These are phyloP conservation scores for Neurospora terricola DNA, from an alignment of 495 filamentous ascomycete genomes.

Conservation along the genomic window DNA sequence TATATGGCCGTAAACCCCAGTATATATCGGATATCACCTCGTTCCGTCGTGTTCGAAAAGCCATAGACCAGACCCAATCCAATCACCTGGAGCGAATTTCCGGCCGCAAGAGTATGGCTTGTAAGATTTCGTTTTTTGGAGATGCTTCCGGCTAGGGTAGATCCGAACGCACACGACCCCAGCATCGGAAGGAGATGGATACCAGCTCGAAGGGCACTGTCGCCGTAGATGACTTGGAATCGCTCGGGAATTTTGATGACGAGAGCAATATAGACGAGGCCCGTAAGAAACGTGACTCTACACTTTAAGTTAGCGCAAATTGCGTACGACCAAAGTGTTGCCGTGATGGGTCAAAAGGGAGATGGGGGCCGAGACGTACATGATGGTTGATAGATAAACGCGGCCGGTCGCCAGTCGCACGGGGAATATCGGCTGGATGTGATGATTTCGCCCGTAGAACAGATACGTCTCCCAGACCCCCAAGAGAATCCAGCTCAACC, in stretches of 20 bases:
- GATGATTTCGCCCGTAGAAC: constrained; percentile 16
- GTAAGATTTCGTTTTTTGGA: constrained; percentile 38
- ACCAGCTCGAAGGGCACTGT: constrained; percentile 41
- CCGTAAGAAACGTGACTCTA: constrained; percentile 40
- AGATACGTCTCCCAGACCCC: constrained; percentile 34
- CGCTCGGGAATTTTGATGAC: constrained; percentile 51
- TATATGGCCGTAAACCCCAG: constrained; percentile 46
- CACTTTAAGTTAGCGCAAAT: constrained; percentile 11
- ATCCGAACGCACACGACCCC: constrained; percentile 40
- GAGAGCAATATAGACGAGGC: constrained; percentile 46
- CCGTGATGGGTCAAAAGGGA: constrained; percentile 7
- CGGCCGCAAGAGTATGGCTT: constrained; percentile 38
- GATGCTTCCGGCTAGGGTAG: constrained; percentile 37
- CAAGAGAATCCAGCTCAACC: constrained; percentile 37
- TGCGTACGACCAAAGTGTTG: background rate
- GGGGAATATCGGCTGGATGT: constrained; percentile 33
- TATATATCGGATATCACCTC: constrained; percentile 22
- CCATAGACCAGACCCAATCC: constrained; percentile 39
- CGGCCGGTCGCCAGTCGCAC: constrained; percentile 26
- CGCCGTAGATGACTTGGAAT: constrained; percentile 46
- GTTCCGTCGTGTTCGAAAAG: constrained; percentile 20
- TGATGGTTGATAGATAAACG: constrained; percentile 30
- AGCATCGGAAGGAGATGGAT: constrained; percentile 50
- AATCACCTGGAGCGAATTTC: constrained; percentile 40
- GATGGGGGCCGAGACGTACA: constrained; percentile 21